Evolutionary conservation across 106 monocot genomes (phyloP), one percentile per base, ranked within the genome.

Genomic region (Allium fistulosum): DNA sequence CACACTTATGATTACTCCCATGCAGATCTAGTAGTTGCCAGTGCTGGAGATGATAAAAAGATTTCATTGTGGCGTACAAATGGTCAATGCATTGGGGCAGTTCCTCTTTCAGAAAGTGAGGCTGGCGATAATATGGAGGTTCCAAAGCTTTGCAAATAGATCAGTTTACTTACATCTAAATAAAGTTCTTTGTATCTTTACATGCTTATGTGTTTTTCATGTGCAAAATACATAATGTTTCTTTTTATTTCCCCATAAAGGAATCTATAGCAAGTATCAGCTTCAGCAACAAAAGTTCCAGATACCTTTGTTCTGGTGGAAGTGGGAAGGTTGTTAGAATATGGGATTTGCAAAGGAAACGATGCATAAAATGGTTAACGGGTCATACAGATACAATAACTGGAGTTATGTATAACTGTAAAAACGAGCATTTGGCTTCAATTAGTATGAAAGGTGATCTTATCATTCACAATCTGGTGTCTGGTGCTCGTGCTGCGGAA

Each of bases 271-370:
- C 45, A 51, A 77, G 84, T 51, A 87, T 97, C 66, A 89, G 71
- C 62, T 97, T 97, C 65, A 92, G 97, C 82, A 89, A 87, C 73
- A 97, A 92, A 72, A 74, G 86, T 53, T 97, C 97, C 45, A 89
- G 92, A 46, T 97, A 97, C 61, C 69, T 97, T 76, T 97, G 92
- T 71, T 92, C 97, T 55, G 97, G 97, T 6, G 97, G 97, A 49
- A 87, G 80, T 77, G 87, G 84, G 16, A 80, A 77, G 52, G 76
- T 87, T 49, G 79, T 97, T 49, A 84, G 89, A 74, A 92, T 97
- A 60, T 97, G 97, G 97, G 97, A 97, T 79, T 79, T 97, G 72
- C 92, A 90, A 72, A 86, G 86, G 75, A 97, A 97, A 61, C 80
- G 82, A 4, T 97, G 97, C 76, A 97, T 97, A 67, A 97, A 97